phyloP scores from a whole-genome alignment of 768 basidiomycete species.

The Termitomyces heimii region DNA sequence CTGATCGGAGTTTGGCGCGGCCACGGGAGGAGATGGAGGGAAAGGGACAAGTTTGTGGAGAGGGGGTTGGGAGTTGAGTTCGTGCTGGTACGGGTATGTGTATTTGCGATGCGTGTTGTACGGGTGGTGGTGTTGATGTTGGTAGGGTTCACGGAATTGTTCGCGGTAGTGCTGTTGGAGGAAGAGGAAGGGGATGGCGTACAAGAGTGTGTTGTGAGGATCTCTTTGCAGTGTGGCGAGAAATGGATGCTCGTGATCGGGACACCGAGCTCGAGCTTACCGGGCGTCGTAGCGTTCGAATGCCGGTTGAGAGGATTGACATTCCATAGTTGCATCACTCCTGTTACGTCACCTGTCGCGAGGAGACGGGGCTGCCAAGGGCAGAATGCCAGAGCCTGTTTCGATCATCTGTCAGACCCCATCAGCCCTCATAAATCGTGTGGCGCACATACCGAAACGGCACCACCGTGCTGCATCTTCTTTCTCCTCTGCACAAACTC shows the following conservation, averaged over 20 bases:
- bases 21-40: neutral
- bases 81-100: neutral
- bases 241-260: slow-evolving; percentile 69
- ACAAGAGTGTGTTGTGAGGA: slow-evolving; percentile 39
- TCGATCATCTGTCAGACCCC: neutral
- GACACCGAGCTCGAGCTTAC: slow-evolving; percentile 43
- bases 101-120: neutral
- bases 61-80: neutral
- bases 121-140: neutral
- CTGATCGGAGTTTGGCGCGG: neutral
- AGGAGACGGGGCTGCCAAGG: slow-evolving; percentile 82
- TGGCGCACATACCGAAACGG: slow-evolving; percentile 37
- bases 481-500: slow-evolving; percentile 50
- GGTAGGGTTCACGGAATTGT: neutral
- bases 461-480: slow-evolving; percentile 67
- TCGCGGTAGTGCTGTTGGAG: neutral
- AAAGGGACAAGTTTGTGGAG: neutral
- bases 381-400: slow-evolving; percentile 81
- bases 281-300: slow-evolving; percentile 36
- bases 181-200: neutral
- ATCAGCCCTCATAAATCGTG: neutral
- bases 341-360: slow-evolving; percentile 66
- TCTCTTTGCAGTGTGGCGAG: slow-evolving; percentile 77
- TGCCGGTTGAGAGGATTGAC: slow-evolving; percentile 36
- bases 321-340: slow-evolving; percentile 52